Evolutionary conservation across 2,329 filamentous ascomycete species (phyloP).

Genomic region (Aspergillus japonicus): DNA sequence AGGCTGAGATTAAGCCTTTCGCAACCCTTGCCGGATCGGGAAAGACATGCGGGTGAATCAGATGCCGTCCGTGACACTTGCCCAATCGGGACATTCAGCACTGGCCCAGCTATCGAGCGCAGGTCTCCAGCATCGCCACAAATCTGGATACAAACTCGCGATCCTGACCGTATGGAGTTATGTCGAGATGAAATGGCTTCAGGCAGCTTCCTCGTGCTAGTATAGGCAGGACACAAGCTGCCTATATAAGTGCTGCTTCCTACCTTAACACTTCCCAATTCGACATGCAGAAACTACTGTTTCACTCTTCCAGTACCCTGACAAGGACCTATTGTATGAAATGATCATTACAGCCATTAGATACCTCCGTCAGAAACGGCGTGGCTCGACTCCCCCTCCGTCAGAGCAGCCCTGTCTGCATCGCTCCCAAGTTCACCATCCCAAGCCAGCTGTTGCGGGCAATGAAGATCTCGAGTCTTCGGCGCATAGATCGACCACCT

Average conservation of each 20-base stretch:
- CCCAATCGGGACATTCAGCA: background rate
- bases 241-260: background rate
- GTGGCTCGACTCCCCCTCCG: background rate
- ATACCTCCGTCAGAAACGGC: conserved; percentile 3
- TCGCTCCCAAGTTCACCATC: conserved; percentile 1
- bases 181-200: background rate
- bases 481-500: background rate
- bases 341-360: conserved; percentile 1
- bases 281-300: background rate
- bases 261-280: background rate
- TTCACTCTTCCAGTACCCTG: background rate
- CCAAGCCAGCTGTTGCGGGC: background rate
- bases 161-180: background rate
- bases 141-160: background rate
- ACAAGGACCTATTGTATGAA: no score
- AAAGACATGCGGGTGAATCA: background rate
- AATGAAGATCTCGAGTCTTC: background rate
- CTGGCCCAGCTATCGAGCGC: no score
- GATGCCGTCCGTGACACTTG: background rate
- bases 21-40: conserved; percentile 4
- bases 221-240: background rate
- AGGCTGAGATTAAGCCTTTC: background rate
- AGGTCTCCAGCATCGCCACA: background rate
- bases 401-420: conserved; percentile 10
- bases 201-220: background rate